Percentiles rank a stretch among this genome's conserved stretches.
Evolutionary conservation across 768 basidiomycete species (phyloP).

Genomic region (Termitomyces heimii): DNA sequence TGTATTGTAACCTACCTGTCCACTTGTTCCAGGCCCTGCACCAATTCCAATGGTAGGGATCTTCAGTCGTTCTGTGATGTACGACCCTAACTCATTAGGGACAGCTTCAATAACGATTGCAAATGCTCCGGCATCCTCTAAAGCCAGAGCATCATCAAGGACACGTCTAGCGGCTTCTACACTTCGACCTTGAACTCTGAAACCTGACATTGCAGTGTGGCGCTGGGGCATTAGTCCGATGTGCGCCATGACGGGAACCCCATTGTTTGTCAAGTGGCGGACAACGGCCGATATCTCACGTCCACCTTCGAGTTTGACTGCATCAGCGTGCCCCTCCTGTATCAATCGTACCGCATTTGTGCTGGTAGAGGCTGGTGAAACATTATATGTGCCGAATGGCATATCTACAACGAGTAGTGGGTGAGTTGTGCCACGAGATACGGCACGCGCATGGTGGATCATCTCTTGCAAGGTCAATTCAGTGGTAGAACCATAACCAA

Average conservation of each 20-base stretch:
- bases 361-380: constrained; percentile 61
- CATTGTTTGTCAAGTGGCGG: constrained; percentile 58
- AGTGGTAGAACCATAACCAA: constrained; percentile 84
- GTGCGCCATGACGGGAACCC: constrained; percentile 94
- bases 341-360: constrained; percentile 74
- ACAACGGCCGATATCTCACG: constrained; percentile 70
- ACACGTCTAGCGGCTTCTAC: constrained; percentile 55
- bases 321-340: constrained; percentile 82
- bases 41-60: constrained; percentile 96
- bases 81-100: constrained; percentile 68
- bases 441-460: constrained; percentile 88
- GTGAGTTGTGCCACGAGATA: constrained; percentile 72
- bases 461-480: constrained; percentile 85
- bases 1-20: constrained; percentile 45
- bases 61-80: constrained; percentile 61
- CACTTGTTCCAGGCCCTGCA: constrained; percentile 76
- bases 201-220: constrained; percentile 77
- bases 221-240: constrained; percentile 90
- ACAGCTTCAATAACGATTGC: constrained; percentile 89
- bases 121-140: constrained; percentile 87
- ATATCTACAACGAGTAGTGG: constrained; percentile 91
- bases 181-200: constrained; percentile 82
- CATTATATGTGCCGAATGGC: constrained; percentile 88
- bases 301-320: constrained; percentile 91
- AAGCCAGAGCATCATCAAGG: constrained; percentile 54